phyloP scores from a whole-genome alignment of 1,284 basidiomycete species.

The Caloboletus inedulis region DNA sequence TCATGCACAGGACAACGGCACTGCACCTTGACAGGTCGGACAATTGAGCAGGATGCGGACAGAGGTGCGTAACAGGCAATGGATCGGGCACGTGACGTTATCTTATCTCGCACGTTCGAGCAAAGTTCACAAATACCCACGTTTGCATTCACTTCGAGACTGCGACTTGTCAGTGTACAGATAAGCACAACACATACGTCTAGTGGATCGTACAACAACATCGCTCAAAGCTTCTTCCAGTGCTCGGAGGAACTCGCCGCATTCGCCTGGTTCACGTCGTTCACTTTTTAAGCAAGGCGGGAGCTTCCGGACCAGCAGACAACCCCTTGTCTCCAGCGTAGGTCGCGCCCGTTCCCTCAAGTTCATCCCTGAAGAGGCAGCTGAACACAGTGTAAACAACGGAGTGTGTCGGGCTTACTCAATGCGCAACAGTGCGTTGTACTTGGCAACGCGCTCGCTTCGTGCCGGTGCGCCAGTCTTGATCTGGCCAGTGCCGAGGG shows the following conservation, averaged over 20 bases:
- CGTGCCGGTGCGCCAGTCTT: conserved; percentile 97
- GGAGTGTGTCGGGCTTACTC: conserved; percentile 55
- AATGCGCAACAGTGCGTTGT: conserved; percentile 87
- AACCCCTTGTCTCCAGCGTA: conserved; percentile 82
- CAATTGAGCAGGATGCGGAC: conserved; percentile 2
- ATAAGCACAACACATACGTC: conserved; percentile 20
- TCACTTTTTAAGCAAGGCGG: conserved; percentile 73
- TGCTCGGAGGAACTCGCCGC: conserved; percentile 2
- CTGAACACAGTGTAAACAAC: conserved; percentile 15
- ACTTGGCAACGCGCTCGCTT: conserved; percentile 92
- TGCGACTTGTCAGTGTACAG: conserved; percentile 27
- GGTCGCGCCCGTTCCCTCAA: conserved; percentile 55
- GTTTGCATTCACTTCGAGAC: conserved; percentile 19
- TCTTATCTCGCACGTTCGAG: conserved; percentile 26
- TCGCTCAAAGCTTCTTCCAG: background rate
- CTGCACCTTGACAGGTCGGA: conserved; percentile 22
- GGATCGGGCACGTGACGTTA: conserved; percentile 24
- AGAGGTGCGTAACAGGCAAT: conserved; percentile 13
- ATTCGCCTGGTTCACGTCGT: conserved; percentile 5
- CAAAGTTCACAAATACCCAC: conserved; percentile 4
- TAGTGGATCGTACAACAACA: conserved; percentile 32
- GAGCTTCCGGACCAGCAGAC: conserved; percentile 70
- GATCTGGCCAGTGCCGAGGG: conserved; percentile 92
- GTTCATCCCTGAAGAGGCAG: conserved; percentile 63
- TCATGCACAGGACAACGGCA: conserved; percentile 21